Evolutionary conservation across 2,329 filamentous ascomycete genomes (phyloP).

Genomic region (Epichloe scottii): DNA sequence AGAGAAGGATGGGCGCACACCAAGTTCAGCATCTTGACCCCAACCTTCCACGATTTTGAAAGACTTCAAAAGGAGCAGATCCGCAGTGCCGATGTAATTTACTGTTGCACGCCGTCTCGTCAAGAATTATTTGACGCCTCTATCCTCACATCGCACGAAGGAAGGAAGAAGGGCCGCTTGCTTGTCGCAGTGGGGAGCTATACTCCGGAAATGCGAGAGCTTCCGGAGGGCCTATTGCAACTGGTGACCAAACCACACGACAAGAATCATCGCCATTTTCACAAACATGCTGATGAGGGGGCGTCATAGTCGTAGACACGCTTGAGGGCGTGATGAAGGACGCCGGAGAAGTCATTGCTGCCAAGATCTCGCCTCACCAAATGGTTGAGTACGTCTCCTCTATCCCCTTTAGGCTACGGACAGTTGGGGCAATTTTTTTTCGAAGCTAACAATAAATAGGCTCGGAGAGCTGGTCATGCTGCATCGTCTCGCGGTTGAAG

Average conservation of each 20-base stretch:
- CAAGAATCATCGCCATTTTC: slow-evolving; percentile 43
- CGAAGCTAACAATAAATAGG: slow-evolving; percentile 19
- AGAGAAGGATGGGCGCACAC: slow-evolving; percentile 51
- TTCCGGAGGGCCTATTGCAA: slow-evolving; percentile 63
- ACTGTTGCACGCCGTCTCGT: slow-evolving; percentile 73
- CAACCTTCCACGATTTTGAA: slow-evolving; percentile 54
- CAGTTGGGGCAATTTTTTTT: neutral
- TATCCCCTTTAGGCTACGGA: neutral
- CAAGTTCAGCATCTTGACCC: slow-evolving; percentile 58
- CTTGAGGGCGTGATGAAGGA: slow-evolving; percentile 69
- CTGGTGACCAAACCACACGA: slow-evolving; percentile 42
- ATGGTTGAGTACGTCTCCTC: slow-evolving; percentile 57
- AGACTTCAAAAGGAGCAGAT: slow-evolving; percentile 60
- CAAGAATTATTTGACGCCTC: slow-evolving; percentile 61
- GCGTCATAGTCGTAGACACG: slow-evolving; percentile 60
- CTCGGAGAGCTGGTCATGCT: slow-evolving; percentile 68
- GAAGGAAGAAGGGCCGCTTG: slow-evolving; percentile 55
- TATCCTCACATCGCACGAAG: slow-evolving; percentile 61
- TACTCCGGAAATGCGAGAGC: slow-evolving; percentile 64
- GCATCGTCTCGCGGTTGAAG: slow-evolving; percentile 29
- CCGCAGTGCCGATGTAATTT: slow-evolving; percentile 64
- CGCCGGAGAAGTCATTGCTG: slow-evolving; percentile 76
- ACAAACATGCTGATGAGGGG: slow-evolving; percentile 54
- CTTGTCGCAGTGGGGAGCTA: slow-evolving; percentile 62
- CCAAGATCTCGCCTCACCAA: slow-evolving; percentile 58